A percentile compares a stretch with the other conserved stretches of the same genome.
Evolutionary conservation across 768 basidiomycete species (phyloP).

Genomic region (Rossbeevera mucosa): DNA sequence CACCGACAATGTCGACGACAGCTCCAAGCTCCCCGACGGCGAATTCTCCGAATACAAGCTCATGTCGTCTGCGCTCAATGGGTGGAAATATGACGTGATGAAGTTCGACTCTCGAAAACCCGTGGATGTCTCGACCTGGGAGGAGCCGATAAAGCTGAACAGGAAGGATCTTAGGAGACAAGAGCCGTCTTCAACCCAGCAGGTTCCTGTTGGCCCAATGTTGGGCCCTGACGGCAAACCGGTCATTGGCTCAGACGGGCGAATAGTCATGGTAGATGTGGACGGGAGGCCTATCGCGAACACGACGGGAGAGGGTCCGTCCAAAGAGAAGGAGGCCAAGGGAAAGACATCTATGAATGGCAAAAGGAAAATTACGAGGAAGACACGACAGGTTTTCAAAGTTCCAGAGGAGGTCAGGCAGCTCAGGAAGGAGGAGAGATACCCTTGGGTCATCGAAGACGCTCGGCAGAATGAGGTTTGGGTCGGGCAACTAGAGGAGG

Average conservation of each 20-base stretch:
- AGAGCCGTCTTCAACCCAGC: slow-evolving; percentile 32
- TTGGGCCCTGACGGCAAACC: slow-evolving; percentile 80
- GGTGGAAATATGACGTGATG: slow-evolving; percentile 92
- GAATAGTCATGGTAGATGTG: slow-evolving; percentile 75
- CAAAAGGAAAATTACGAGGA: slow-evolving; percentile 79
- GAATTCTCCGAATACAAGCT: slow-evolving; percentile 73
- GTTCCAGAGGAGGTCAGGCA: slow-evolving; percentile 75
- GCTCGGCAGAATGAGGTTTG: slow-evolving; percentile 65
- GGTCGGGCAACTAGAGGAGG: slow-evolving; percentile 80
- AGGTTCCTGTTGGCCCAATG: slow-evolving; percentile 66
- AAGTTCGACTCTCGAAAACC: slow-evolving; percentile 77
- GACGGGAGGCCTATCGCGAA: slow-evolving; percentile 65
- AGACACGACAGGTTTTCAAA: slow-evolving; percentile 76
- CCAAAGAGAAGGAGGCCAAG: slow-evolving; percentile 36
- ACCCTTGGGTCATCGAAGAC: slow-evolving; percentile 92
- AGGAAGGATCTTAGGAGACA: slow-evolving; percentile 72
- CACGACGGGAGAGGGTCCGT: slow-evolving; percentile 27
- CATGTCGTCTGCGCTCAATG: slow-evolving; percentile 73
- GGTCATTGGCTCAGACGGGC: slow-evolving; percentile 72
- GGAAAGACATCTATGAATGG: slow-evolving; percentile 42
- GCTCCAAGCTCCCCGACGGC: slow-evolving; percentile 57
- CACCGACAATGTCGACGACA: slow-evolving; percentile 48
- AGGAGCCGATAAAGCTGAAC: slow-evolving; percentile 78
- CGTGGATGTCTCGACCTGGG: slow-evolving; percentile 66
- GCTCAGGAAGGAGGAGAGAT: slow-evolving; percentile 78